Conservation (phyloP, 495 filamentous ascomycete genomes). For the Penicillium cosmopolitanum region DNA sequence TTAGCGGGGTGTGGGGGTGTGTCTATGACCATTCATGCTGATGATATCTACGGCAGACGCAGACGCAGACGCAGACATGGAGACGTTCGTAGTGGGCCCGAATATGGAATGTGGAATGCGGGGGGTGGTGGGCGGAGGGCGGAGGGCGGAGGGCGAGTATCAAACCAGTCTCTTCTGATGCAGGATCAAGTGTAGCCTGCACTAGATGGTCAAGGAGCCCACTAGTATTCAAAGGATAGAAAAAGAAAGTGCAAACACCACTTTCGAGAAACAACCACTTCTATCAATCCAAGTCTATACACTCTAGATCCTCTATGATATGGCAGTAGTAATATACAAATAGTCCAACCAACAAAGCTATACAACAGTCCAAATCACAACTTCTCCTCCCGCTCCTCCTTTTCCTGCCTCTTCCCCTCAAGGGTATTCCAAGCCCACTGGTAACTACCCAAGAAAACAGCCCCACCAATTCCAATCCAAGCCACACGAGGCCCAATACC, state of each 20-base stretch:
- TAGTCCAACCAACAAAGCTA: not conserved
- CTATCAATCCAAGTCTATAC: constrained; percentile 7
- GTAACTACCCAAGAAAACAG: constrained; percentile 95
- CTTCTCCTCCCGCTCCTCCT: constrained; percentile 2
- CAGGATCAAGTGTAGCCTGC: constrained; percentile 48
- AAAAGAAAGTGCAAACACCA: too few species aligned
- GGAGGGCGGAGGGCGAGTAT: constrained; percentile 65
- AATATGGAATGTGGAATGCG: constrained; percentile 59
- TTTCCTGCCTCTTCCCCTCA: constrained; percentile 39
- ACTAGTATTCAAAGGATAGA: too few species aligned
- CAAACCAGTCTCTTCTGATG: constrained; percentile 59
- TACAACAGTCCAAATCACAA: not conserved
- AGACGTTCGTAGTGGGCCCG: constrained; percentile 65
- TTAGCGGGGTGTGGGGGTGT: too few species aligned
- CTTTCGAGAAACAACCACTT: not conserved
- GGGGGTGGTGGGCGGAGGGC: constrained; percentile 71
- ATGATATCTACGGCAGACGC: constrained; percentile 36
- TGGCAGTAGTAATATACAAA: constrained; percentile 10
- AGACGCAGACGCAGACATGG: constrained; percentile 44
- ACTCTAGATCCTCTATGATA: constrained; percentile 6
- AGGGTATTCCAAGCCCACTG: constrained; percentile 84
- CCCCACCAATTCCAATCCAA: constrained; percentile 94
- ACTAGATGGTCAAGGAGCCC: constrained; percentile 43
- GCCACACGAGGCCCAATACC: constrained; percentile 86
- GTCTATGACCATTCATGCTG: constrained; percentile 51